These are phyloP conservation scores for Cunninghamia lanceolata DNA, from an alignment of 75 land plant species.

Conservation along the genomic window DNA sequence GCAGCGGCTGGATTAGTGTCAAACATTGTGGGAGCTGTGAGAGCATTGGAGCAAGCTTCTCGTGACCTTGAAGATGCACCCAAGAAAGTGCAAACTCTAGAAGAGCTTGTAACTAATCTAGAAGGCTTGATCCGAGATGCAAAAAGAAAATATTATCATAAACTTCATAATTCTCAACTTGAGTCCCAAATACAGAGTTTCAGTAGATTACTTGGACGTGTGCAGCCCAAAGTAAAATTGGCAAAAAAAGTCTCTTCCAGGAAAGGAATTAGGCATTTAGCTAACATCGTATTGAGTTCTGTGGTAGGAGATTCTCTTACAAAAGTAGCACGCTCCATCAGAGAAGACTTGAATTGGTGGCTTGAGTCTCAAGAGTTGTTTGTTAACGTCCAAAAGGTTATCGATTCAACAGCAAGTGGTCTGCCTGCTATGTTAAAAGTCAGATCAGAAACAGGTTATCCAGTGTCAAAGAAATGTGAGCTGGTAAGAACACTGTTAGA, in stretches of 20 bases:
- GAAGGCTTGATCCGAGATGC: constrained; percentile 15
- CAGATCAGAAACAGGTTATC: constrained; percentile 29
- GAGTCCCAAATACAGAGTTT: constrained; percentile 36
- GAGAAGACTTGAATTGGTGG: constrained; percentile 36
- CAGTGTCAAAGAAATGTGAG: constrained; percentile 29
- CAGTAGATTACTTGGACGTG: constrained; percentile 17
- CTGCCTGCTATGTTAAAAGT: constrained; percentile 15
- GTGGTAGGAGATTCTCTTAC: constrained; percentile 25
- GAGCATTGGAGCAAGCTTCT: constrained; percentile 39
- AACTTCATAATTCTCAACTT: constrained; percentile 31
- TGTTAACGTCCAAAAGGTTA: constrained; percentile 18
- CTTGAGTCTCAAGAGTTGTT: constrained; percentile 24
- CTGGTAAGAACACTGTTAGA: constrained; percentile 20
- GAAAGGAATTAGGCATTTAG: constrained; percentile 16
- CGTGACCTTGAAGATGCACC: constrained; percentile 37
- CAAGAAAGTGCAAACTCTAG: constrained; percentile 19
- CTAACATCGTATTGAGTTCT: constrained; percentile 26
- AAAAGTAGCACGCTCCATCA: constrained; percentile 20
- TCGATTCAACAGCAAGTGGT: constrained; percentile 24
- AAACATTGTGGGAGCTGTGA: constrained; percentile 29
- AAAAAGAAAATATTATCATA: constrained; percentile 26
- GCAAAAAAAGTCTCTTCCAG: constrained; percentile 34
- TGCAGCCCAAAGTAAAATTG: constrained; percentile 28
- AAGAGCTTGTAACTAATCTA: constrained; percentile 32
- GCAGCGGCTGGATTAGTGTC: constrained; percentile 27